Conservation (phyloP, 2,329 filamentous ascomycete genomes). For the Blastomyces gilchristii region DNA sequence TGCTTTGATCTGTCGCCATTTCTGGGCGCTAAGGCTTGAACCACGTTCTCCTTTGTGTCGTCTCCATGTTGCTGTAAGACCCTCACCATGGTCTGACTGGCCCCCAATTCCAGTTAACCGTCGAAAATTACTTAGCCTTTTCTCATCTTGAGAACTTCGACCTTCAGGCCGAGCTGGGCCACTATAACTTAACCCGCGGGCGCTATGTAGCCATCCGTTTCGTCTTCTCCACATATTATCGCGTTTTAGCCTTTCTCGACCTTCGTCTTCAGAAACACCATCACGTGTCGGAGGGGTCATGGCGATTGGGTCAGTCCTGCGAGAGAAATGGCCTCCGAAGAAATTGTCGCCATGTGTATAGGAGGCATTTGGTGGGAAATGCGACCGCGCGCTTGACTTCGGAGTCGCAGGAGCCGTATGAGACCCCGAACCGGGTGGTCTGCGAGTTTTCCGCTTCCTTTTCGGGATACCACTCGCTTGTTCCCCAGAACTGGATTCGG, state of each 20-base stretch:
- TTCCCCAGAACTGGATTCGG: conserved; percentile 79
- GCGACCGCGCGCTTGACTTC: conserved; percentile 33
- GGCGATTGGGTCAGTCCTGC: conserved; percentile 58
- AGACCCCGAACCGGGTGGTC: conserved; percentile 45
- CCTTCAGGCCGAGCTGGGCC: conserved; percentile 40
- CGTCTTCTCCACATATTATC: conserved; percentile 50
- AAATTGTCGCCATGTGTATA: conserved; percentile 37
- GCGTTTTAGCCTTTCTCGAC: conserved; percentile 50
- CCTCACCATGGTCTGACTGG: conserved; percentile 53
- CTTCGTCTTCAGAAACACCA: conserved; percentile 65
- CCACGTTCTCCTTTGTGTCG: conserved; percentile 51
- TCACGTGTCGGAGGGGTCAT: conserved; percentile 46
- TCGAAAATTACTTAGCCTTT: conserved; percentile 53
- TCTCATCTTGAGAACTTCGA: conserved; percentile 41
- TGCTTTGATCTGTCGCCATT: conserved; percentile 89
- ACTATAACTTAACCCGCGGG: conserved; percentile 39
- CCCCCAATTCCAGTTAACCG: conserved; percentile 55
- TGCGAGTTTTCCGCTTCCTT: conserved; percentile 54
- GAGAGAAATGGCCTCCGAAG: conserved; percentile 44
- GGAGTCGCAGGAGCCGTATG: conserved; percentile 61
- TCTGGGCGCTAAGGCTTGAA: conserved; percentile 62
- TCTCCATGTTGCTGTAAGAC: conserved; percentile 48
- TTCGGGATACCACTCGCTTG: conserved; percentile 42
- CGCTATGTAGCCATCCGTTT: conserved; percentile 45
- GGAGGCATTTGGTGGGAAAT: conserved; percentile 38